Conservation (phyloP, 2,329 filamentous ascomycete species). For the Lecanicillium sp. region DNA sequence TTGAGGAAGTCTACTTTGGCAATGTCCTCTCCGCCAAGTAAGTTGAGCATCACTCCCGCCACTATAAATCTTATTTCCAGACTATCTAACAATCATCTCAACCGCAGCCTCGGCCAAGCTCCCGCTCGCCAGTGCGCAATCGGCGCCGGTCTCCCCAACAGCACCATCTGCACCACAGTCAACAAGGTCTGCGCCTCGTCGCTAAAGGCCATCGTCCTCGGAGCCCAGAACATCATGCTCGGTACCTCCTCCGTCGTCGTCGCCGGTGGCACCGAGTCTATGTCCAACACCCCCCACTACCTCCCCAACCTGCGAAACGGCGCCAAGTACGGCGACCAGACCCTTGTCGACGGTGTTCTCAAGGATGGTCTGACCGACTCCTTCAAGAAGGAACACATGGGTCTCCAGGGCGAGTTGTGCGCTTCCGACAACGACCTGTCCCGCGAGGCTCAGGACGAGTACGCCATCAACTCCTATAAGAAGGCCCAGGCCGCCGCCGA, state of each 20-base stretch:
- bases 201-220: slow-evolving; percentile 89
- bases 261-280: slow-evolving; percentile 92
- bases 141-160: slow-evolving; percentile 73
- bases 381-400: slow-evolving; percentile 97
- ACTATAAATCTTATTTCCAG: no score
- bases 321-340: slow-evolving; percentile 89
- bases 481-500: slow-evolving; percentile 82
- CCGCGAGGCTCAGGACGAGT: slow-evolving; percentile 85
- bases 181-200: slow-evolving; percentile 99
- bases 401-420: slow-evolving; percentile 85
- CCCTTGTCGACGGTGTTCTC: slow-evolving; percentile 80
- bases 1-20: slow-evolving; percentile 96
- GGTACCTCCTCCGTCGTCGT: slow-evolving; percentile 90
- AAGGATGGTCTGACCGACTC: slow-evolving; percentile 93
- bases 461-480: slow-evolving; percentile 91
- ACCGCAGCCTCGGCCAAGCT: slow-evolving; percentile 77
- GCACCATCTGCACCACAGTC: slow-evolving; percentile 79
- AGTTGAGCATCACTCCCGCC: slow-evolving; percentile 16
- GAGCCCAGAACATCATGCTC: slow-evolving; percentile 94
- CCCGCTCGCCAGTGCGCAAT: slow-evolving; percentile 92
- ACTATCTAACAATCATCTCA: slow-evolving; percentile 5
- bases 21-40: slow-evolving; percentile 97
- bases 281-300: slow-evolving; percentile 98
- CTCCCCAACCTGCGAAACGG: slow-evolving; percentile 78
- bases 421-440: slow-evolving; percentile 72